Percentiles rank a stretch among this genome's conserved stretches.
phyloP scores from a whole-genome alignment of 306 rosid genomes.

The Lagenaria siceraria region DNA sequence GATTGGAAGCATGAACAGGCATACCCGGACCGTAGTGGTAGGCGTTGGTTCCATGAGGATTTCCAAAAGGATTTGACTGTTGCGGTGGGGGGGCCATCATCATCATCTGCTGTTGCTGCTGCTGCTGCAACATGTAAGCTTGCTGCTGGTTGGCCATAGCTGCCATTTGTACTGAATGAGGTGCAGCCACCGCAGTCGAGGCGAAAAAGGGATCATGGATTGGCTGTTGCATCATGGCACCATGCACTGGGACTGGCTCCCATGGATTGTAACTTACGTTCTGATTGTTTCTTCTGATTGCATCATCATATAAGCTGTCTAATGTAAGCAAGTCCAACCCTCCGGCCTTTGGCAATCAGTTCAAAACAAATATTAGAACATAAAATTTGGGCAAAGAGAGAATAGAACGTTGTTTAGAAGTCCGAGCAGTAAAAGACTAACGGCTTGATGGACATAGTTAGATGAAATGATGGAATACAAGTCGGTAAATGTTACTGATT shows the following conservation, averaged over 20 bases:
- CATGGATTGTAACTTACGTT: slow-evolving; percentile 89
- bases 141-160: slow-evolving; percentile 87
- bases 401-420: background rate
- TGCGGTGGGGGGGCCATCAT: slow-evolving; percentile 71
- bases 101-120: slow-evolving; percentile 68
- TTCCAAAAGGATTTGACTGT: slow-evolving; percentile 71
- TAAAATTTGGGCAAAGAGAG: background rate
- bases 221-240: slow-evolving; percentile 54
- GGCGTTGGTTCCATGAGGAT: slow-evolving; percentile 51
- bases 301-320: slow-evolving; percentile 95
- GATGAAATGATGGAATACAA: background rate
- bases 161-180: slow-evolving; percentile 86
- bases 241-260: slow-evolving; percentile 53
- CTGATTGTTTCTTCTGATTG: slow-evolving; percentile 79
- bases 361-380: slow-evolving; percentile 9
- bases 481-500: background rate
- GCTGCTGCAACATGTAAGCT: slow-evolving; percentile 57
- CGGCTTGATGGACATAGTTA: background rate
- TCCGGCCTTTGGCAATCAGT: slow-evolving; percentile 55
- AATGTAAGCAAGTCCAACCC: slow-evolving; percentile 89
- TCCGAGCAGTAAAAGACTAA: background rate
- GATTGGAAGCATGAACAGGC: slow-evolving; percentile 91
- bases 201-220: slow-evolving; percentile 70
- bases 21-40: slow-evolving; percentile 70
- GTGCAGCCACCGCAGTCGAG: slow-evolving; percentile 58